These are phyloP conservation scores for Hypoxylon sp. DNA, from an alignment of 2,329 filamentous ascomycete genomes.

Conservation along the genomic window DNA sequence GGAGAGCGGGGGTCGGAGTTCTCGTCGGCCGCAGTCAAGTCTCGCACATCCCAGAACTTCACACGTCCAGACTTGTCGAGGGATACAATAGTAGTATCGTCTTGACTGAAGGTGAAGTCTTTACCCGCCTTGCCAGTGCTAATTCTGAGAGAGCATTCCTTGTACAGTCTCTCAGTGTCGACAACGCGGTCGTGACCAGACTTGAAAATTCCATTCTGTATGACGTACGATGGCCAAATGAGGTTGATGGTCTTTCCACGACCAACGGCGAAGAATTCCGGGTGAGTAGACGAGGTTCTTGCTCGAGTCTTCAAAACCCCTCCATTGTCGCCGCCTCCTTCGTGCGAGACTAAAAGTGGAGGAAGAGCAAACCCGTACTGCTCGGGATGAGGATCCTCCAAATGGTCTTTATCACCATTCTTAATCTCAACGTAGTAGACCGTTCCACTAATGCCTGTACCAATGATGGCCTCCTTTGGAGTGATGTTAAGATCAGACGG, in stretches of 20 bases:
- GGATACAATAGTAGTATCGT: conserved; percentile 93
- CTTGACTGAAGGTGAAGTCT: conserved; percentile 97
- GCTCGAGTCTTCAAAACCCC: conserved; percentile 96
- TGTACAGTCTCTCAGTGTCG: conserved; percentile 88
- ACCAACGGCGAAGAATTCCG: conserved; percentile 94
- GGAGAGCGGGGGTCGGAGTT: conserved; percentile 66
- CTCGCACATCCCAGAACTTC: conserved; percentile 97
- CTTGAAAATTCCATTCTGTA: conserved; percentile 75
- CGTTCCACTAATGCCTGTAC: conserved; percentile 92
- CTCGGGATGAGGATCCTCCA: conserved; percentile 84
- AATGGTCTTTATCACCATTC: conserved; percentile 82
- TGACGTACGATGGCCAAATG: conserved; percentile 77
- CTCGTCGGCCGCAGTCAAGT: conserved; percentile 73
- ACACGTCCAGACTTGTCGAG: conserved; percentile 96
- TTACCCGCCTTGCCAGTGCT: conserved; percentile 98
- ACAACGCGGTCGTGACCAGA: conserved; percentile 77
- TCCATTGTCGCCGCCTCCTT: conserved; percentile 91
- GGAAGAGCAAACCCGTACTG: conserved; percentile 91
- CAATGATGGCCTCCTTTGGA: conserved; percentile 86
- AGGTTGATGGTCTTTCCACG: conserved; percentile 97
- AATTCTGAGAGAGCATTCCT: conserved; percentile 91
- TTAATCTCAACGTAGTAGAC: conserved; percentile 95
- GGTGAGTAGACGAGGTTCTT: conserved; percentile 88
- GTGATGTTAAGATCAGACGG: conserved; percentile 68
- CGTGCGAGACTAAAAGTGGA: conserved; percentile 81